Conservation (phyloP, 495 filamentous ascomycete species). For the Amphirosellinia nigrospora region DNA sequence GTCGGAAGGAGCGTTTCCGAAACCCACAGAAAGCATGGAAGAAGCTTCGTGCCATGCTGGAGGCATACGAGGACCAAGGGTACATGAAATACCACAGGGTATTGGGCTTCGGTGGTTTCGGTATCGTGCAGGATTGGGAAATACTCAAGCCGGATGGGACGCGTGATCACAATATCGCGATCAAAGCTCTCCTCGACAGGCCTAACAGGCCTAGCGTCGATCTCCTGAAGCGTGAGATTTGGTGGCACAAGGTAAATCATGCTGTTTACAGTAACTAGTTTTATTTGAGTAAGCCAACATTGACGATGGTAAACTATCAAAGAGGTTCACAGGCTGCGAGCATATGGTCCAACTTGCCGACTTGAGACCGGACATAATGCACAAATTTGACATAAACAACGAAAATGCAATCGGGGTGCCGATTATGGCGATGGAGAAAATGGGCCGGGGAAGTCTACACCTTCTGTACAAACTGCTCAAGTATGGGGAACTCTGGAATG, state of each 20-base stretch:
- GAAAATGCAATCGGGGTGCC: neutral
- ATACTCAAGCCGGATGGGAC: neutral
- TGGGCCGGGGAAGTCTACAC: constrained; percentile 9
- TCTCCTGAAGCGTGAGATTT: constrained; percentile 1
- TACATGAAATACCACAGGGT: constrained; percentile 17
- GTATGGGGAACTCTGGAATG: neutral
- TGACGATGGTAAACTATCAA: neutral
- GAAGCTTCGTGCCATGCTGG: neutral
- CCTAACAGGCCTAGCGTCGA: neutral
- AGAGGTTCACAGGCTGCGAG: constrained; percentile 12
- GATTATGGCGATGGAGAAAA: constrained; percentile 14
- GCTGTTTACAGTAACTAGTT: neutral
- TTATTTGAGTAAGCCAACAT: neutral
- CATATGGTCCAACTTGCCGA: constrained; percentile 19
- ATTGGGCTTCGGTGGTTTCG: constrained; percentile 19
- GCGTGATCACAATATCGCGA: neutral
- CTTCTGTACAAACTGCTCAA: neutral
- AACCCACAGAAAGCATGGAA: constrained; percentile 15
- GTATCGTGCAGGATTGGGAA: constrained; percentile 11
- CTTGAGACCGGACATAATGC: neutral
- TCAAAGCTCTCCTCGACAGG: neutral
- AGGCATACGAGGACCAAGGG: neutral
- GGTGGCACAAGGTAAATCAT: constrained; percentile 12
- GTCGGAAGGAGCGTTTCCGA: neutral
- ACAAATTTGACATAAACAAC: constrained; percentile 7